phyloP scores from a whole-genome alignment of 169 alveolate genomes.

The Eimeria brunetti region DNA sequence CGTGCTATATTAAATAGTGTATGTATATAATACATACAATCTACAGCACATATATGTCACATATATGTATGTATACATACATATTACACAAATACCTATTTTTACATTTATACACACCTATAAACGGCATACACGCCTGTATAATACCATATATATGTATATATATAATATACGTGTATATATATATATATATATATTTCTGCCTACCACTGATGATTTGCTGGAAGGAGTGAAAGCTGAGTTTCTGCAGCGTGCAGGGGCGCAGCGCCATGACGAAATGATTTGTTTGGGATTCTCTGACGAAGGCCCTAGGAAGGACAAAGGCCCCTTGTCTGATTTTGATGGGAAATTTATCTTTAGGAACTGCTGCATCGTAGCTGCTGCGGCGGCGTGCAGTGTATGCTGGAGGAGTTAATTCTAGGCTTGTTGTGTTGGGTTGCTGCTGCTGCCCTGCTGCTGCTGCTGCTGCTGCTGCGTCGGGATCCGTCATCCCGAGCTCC shows the following conservation, averaged over 20 bases:
- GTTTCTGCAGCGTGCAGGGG: conserved; percentile 65
- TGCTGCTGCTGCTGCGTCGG: background rate
- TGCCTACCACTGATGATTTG: conserved; percentile 52
- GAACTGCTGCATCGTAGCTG: conserved; percentile 35
- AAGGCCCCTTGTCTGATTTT: conserved; percentile 32
- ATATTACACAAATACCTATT: too few species aligned
- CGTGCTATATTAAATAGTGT: too few species aligned
- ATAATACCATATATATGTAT: background rate
- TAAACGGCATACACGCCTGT: background rate
- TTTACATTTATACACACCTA: too few species aligned
- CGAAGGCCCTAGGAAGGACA: conserved; percentile 64
- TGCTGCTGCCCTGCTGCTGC: too few species aligned
- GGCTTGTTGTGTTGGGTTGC: background rate
- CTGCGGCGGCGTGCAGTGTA: conserved; percentile 14
- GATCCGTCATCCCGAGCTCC: conserved; percentile 54
- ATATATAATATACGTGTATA: too few species aligned
- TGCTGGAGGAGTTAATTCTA: background rate
- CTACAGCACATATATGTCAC: too few species aligned
- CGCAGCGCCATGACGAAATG: conserved; percentile 55
- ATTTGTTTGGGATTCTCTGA: conserved; percentile 41
- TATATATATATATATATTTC: too few species aligned
- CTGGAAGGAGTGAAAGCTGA: conserved; percentile 72
- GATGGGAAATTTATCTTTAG: conserved; percentile 12
- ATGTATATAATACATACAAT: too few species aligned
- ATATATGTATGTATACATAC: too few species aligned